Percentiles rank a stretch among this genome's conserved stretches.
phyloP scores from a whole-genome alignment of 305 asterid species.

The Fraxinus sp. region DNA sequence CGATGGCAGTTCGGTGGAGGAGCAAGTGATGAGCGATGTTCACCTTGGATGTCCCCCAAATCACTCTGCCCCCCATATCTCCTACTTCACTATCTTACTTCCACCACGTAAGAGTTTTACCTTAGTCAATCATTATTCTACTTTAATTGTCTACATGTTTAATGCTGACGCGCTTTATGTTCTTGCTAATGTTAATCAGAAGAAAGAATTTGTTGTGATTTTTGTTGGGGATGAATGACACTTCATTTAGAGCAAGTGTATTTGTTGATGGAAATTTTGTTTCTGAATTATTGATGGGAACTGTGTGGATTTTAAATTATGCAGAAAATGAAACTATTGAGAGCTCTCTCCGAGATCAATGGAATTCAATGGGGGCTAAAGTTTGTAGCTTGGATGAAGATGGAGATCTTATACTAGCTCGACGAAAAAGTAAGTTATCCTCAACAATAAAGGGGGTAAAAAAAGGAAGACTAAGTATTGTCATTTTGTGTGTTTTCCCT shows the following conservation, averaged over 20 bases:
- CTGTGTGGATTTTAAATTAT: constrained; percentile 7
- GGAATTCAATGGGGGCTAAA: constrained; percentile 24
- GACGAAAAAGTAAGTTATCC: constrained; percentile 49
- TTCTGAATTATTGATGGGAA: constrained; percentile 8
- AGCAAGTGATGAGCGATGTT: constrained; percentile 92
- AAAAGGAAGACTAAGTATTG: neutral
- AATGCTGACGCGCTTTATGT: neutral
- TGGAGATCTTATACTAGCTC: constrained; percentile 73
- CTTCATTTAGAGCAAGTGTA: neutral
- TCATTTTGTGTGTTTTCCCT: neutral
- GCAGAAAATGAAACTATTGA: constrained; percentile 40
- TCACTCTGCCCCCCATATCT: constrained; percentile 56
- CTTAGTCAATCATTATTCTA: neutral
- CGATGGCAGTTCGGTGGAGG: constrained; percentile 39
- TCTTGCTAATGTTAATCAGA: neutral
- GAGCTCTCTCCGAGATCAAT: constrained; percentile 14
- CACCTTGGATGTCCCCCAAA: constrained; percentile 89
- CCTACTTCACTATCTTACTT: constrained; percentile 62
- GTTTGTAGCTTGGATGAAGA: constrained; percentile 73
- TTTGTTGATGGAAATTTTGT: neutral
- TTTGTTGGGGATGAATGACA: neutral
- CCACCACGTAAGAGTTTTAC: constrained; percentile 47
- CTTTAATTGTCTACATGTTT: neutral
- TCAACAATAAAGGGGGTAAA: neutral
- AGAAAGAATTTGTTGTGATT: neutral